Base-by-base conservation (phyloP, 2,329 filamentous ascomycete species). In the Fusarium lateritium region DNA sequence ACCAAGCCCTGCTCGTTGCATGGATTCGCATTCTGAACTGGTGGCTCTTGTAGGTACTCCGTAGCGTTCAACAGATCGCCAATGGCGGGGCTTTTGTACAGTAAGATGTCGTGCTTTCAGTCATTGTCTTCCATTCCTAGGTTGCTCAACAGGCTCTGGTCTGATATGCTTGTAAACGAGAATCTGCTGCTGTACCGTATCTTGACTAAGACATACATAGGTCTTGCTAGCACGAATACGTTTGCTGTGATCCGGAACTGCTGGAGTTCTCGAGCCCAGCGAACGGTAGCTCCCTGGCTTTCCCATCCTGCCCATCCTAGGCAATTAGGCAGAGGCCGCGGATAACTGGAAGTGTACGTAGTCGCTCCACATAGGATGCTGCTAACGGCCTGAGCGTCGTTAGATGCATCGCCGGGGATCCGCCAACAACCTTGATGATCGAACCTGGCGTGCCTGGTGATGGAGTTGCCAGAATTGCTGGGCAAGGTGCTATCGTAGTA, bases 351-450 rank as follows among this genome's bases (percentile, higher is more conserved):
- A 69, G 61, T 67, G 44, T 63, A 31, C 28, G 28, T 50, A 60
- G 53, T 47, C 51, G 49, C 62, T 70, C 67, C 67, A 70, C 67
- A 64, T 61, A 28, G 40, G 43, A 38, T 58, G 57, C 62, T 69
- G 49, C 66, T 66, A 59, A 59, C 63, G 62, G 66, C 44, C 66
- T 69, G 66, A 67, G 62, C 62, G 67, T 59, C 54, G 24, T 53
- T 63, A 50, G 52, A 64, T 55, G 45, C 58, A 67, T 70, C 33
- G 36, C 15, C 38, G 26, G 38, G 67, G 67, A 44, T 70, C 55
- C 59, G 55, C 58, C 43, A 24, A 44, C 51, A 55, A 70, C 67
- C 67, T 70, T 70, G 67, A 70, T 70, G 67, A 67, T 68, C 58
- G 53, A 56, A 42, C 33, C 34, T 59, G 14, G 45, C 28, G 28